Evolutionary conservation across 305 asterid species (phyloP).

Genomic region (Striga hermonthica): DNA sequence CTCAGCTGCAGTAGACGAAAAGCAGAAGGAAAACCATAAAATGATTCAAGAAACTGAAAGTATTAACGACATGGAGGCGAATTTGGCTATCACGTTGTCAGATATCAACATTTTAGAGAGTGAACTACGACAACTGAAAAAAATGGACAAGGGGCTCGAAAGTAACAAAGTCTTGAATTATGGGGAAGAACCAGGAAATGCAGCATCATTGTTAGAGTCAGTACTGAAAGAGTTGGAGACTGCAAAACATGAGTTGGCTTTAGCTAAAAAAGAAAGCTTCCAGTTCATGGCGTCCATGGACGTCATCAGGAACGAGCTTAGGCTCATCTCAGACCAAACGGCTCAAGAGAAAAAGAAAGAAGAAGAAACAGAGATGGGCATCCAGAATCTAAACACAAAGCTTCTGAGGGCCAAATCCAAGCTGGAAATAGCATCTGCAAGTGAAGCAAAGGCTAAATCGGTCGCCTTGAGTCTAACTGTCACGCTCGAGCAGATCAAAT

Average conservation of each 20-base stretch:
- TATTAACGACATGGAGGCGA: conserved; percentile 43
- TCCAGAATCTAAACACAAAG: conserved; percentile 64
- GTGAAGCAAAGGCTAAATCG: conserved; percentile 54
- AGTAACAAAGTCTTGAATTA: conserved; percentile 14
- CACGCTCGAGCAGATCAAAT: conserved; percentile 52
- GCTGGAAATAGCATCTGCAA: conserved; percentile 59
- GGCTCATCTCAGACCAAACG: conserved; percentile 50
- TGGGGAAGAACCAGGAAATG: no score
- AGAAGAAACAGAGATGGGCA: conserved; percentile 45
- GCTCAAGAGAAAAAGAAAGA: conserved; percentile 49
- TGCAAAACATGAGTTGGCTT: conserved; percentile 46
- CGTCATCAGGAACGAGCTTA: conserved; percentile 55
- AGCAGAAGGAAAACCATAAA: conserved; percentile 38
- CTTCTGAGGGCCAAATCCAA: conserved; percentile 62
- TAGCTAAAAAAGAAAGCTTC: conserved; percentile 53
- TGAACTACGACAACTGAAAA: conserved; percentile 51
- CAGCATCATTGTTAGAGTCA: conserved; percentile 31
- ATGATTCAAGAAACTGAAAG: conserved; percentile 40
- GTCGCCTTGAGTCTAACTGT: conserved; percentile 45
- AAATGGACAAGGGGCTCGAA: conserved; percentile 37
- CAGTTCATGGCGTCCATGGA: conserved; percentile 86
- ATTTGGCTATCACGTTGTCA: conserved; percentile 45
- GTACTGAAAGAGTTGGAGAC: conserved; percentile 51
- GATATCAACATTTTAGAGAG: conserved; percentile 51
- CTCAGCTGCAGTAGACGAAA: conserved; percentile 43